Conservation (phyloP, 2,329 filamentous ascomycete species). For the Cercospora berteroae region DNA sequence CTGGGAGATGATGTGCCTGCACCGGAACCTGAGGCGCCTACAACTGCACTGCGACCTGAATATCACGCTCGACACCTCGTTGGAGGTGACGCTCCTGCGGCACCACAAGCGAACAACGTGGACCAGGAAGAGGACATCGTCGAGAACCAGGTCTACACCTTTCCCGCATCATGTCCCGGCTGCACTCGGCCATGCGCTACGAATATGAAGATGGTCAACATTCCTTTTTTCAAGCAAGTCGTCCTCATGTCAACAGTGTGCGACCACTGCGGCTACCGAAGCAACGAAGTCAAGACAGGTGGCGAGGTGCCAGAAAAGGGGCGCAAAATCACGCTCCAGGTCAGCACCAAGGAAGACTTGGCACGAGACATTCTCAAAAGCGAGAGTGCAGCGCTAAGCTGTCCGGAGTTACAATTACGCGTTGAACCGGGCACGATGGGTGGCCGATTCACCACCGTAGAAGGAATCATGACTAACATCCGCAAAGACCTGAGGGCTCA, state of each 20-base stretch:
- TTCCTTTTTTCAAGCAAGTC: slow-evolving; percentile 96
- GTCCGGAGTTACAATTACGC: slow-evolving; percentile 79
- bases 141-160: slow-evolving; percentile 87
- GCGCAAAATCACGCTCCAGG: slow-evolving; percentile 74
- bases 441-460: slow-evolving; percentile 93
- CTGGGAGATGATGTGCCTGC: slow-evolving; percentile 54
- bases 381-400: slow-evolving; percentile 83
- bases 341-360: slow-evolving; percentile 70
- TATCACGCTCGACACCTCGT: slow-evolving; percentile 50
- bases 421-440: slow-evolving; percentile 93
- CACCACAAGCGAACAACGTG: slow-evolving; percentile 41
- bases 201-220: slow-evolving; percentile 98
- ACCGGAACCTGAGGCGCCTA: slow-evolving; percentile 51
- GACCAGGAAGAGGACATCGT: slow-evolving; percentile 69
- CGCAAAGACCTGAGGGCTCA: slow-evolving; percentile 83
- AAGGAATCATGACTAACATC: slow-evolving; percentile 89
- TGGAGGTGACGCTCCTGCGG: slow-evolving; percentile 19
- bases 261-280: slow-evolving; percentile 82
- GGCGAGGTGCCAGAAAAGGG: slow-evolving; percentile 86
- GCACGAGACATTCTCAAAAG: slow-evolving; percentile 93
- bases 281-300: slow-evolving; percentile 96
- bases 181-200: slow-evolving; percentile 84
- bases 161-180: slow-evolving; percentile 87
- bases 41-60: slow-evolving; percentile 55
- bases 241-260: slow-evolving; percentile 94